A percentile compares a stretch with the other conserved stretches of the same genome.
phyloP scores from a whole-genome alignment of 805 yeast genomes.

The Isabelozyma heimii region DNA sequence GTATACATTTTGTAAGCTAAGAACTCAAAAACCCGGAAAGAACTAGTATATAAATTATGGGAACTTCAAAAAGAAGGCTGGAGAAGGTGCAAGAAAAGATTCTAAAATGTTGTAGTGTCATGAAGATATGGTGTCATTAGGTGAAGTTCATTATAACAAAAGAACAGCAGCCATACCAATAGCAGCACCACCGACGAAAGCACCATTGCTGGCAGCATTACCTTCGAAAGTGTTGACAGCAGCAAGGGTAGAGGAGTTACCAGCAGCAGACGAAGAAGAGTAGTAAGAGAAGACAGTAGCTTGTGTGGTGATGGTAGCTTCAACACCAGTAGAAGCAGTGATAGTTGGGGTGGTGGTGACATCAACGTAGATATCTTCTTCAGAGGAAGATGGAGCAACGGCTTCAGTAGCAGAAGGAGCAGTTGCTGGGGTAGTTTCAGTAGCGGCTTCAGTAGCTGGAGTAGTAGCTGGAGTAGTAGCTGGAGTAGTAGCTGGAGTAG shows the following conservation, averaged over 20 bases:
- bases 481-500: conserved; percentile 10
- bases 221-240: conserved; percentile 25
- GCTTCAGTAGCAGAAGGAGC: conserved; percentile 12
- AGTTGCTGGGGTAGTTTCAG: conserved; percentile 11
- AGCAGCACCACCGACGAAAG: conserved; percentile 30
- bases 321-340: conserved; percentile 45
- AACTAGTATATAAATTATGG: neutral
- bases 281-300: conserved; percentile 36
- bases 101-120: neutral
- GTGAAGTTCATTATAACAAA: conserved; percentile 16
- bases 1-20: too few species aligned
- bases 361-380: conserved; percentile 42
- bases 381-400: conserved; percentile 11
- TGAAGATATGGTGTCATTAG: neutral
- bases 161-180: conserved; percentile 39
- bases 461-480: conserved; percentile 8
- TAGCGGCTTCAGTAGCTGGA: conserved; percentile 7
- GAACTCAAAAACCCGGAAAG: neutral
- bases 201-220: conserved; percentile 23
- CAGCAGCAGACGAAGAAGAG: conserved; percentile 13
- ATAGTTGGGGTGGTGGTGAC: conserved; percentile 50
- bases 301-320: conserved; percentile 38
- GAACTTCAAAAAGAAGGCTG: neutral
- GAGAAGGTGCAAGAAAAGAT: neutral
- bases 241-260: conserved; percentile 16